A percentile compares a stretch with the other conserved stretches of the same genome.
These are phyloP conservation scores for Chlorella sp. DNA, from an alignment of 139 green algal genomes.

Conservation along the genomic window DNA sequence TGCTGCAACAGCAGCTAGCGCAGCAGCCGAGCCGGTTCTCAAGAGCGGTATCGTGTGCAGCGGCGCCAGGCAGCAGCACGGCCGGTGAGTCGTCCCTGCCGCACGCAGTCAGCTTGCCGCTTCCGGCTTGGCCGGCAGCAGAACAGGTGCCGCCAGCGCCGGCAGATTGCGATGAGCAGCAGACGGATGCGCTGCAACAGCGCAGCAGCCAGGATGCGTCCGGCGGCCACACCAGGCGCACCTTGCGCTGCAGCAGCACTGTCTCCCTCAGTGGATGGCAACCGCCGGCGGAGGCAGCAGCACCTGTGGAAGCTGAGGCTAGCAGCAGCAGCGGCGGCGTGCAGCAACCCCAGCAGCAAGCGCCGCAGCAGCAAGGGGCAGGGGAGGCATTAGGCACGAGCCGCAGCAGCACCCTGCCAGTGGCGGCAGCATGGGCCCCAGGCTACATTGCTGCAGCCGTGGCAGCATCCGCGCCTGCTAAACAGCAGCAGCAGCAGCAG, in stretches of 20 bases:
- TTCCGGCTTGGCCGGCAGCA: not conserved
- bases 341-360: not conserved
- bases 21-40: not conserved
- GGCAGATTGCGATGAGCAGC: not conserved
- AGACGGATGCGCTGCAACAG: not conserved
- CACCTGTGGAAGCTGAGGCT: not conserved
- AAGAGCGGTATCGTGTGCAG: not conserved
- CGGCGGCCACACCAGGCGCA: not conserved
- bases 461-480: not conserved
- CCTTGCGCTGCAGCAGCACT: not conserved
- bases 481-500: not conserved
- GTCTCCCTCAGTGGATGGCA: constrained; percentile 19
- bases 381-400: not conserved
- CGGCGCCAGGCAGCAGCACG: not conserved
- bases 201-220: not conserved
- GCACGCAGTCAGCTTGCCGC: not conserved
- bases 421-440: not conserved
- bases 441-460: too few relatives aligned
- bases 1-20: too few relatives aligned
- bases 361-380: too few relatives aligned
- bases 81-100: not conserved
- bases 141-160: not conserved
- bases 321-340: not conserved
- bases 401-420: not conserved
- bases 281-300: not conserved